Evolutionary conservation across 1,284 basidiomycete species (phyloP), one percentile per base, ranked within the genome.

Genomic region (Sutorius eximius): DNA sequence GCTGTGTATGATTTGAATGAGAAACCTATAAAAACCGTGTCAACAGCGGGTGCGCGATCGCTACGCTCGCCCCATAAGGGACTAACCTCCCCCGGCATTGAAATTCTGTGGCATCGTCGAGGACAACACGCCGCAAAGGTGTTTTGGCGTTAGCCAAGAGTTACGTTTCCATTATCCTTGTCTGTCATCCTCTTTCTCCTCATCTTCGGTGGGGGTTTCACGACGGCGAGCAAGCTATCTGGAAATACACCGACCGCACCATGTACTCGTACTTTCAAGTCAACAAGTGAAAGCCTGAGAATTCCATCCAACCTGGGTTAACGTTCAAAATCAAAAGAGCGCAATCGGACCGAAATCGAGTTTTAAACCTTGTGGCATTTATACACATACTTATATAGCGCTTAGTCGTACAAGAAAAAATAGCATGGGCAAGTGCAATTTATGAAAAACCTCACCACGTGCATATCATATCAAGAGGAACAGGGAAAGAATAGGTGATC

Each of bases 391-490:
- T 44, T 41, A 24, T 45, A 54, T 62, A 62, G 24, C 24, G 24
- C 24, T 27, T 27, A 27, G 34, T 57, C 49, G 50, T 68, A 64
- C 63, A 64, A 45, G 43, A 45, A 20, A 8, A 27, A 30, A 49
- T 32, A 59, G 58, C 62, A 64, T 54, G 49, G 36, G 38, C 50
- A 45, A 45, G 20, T 27, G 24, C 24, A 27, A 20, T 53, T 51
- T 34, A 44, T 46, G 42, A 44, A 44, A 41, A 48, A 33, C 45
- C 40, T 47, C 45, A 38, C 41, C 46, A 32, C 49, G 29, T 51
- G 51, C n/a, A 36, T 60, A 62, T 61, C 61, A 55, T 64, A 55
- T 51, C 61, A 61, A 56, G n/a, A 53, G 2, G 24, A 5, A 27
- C 3, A 27, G 24, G 24, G 22, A 24, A 5, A 24, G 22, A 24